phyloP scores from a whole-genome alignment of 345 rosid species.

The Noccaea caerulescens region DNA sequence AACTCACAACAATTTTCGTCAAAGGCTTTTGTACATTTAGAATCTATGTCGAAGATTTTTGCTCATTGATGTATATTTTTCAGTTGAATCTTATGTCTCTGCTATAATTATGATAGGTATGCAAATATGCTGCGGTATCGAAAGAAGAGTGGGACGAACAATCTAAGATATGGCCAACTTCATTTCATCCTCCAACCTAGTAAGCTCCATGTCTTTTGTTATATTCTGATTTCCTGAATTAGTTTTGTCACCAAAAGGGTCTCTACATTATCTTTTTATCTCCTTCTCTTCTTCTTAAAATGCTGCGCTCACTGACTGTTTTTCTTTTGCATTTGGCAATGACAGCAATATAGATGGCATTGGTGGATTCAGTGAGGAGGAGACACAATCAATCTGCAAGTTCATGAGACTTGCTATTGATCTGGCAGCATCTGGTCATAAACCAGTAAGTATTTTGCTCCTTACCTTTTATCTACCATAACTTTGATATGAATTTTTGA shows the following conservation, averaged over 20 bases:
- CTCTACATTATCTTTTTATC: not conserved
- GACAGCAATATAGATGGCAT: constrained; percentile 84
- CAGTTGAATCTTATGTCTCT: not conserved
- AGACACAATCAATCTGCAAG: constrained; percentile 51
- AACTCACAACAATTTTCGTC: not conserved
- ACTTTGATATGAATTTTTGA: not conserved
- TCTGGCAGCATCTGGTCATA: constrained; percentile 63
- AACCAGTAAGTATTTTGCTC: constrained; percentile 48
- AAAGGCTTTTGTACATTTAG: constrained; percentile 2
- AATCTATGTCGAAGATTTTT: not conserved
- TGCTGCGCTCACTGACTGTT: constrained; percentile 1
- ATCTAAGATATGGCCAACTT: constrained; percentile 93
- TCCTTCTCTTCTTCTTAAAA: constrained; percentile 5
- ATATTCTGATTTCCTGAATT: constrained; percentile 5
- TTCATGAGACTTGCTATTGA: constrained; percentile 68
- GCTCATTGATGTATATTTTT: not conserved
- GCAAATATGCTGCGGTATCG: constrained; percentile 69
- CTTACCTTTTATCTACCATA: not conserved
- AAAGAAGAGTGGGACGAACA: constrained; percentile 93
- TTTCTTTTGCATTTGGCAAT: not conserved
- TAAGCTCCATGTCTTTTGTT: constrained; percentile 47
- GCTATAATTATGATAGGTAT: constrained; percentile 52
- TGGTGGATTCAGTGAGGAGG: constrained; percentile 74
- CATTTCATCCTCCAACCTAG: constrained; percentile 92
- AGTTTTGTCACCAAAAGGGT: not conserved